Evolutionary conservation across 305 asterid genomes (phyloP).

Genomic region (Petunia hybrid): DNA sequence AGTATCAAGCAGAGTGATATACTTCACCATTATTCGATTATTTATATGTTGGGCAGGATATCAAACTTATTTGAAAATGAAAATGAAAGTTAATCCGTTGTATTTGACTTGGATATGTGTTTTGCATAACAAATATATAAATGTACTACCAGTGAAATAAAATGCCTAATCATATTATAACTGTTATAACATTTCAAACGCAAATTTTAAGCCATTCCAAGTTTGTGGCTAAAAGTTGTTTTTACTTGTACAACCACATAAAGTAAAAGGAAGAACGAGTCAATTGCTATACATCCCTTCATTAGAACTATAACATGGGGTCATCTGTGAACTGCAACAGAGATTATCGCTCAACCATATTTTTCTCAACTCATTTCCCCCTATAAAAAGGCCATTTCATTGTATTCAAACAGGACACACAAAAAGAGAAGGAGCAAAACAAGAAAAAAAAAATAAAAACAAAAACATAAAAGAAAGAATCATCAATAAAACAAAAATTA

Average conservation of each 20-base stretch:
- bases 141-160: not conserved
- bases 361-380: not conserved
- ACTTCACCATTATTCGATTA: no score
- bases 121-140: no score
- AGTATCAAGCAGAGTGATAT: no score
- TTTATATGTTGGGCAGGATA: no score
- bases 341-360: constrained; percentile 37
- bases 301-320: not conserved
- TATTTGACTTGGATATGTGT: no score
- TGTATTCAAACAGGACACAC: constrained; percentile 22
- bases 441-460: not conserved
- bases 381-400: constrained; percentile 33
- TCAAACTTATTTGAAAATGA: no score
- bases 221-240: not conserved
- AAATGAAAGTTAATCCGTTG: no score
- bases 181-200: not conserved
- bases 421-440: constrained; percentile 29
- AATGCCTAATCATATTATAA: not conserved
- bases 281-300: not conserved
- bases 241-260: not conserved
- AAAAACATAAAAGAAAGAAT: not conserved
- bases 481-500: not conserved
- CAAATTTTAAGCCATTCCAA: not conserved
- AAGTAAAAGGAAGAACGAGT: constrained; percentile 2
- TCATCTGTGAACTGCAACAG: not conserved